Conservation (phyloP, 179 eudicot species). For the Corrigiola litoralis region DNA sequence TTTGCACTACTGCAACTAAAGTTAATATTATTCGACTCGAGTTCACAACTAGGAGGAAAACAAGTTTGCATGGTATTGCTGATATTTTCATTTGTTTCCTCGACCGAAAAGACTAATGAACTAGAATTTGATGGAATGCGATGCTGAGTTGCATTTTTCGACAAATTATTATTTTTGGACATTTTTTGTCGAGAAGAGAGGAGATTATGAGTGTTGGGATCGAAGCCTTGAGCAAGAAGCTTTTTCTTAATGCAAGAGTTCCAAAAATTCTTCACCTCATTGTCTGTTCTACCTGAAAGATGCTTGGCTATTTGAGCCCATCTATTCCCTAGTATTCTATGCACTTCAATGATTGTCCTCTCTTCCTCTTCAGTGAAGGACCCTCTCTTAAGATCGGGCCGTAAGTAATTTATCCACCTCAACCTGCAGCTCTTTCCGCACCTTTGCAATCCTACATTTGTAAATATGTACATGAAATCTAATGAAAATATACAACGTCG, state of each 20-base stretch:
- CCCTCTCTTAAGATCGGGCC: slow-evolving; percentile 77
- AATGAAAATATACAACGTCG: neutral
- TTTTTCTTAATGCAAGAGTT: slow-evolving; percentile 86
- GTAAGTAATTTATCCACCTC: slow-evolving; percentile 77
- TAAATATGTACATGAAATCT: neutral
- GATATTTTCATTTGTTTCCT: neutral
- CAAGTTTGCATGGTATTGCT: neutral
- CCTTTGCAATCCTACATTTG: slow-evolving; percentile 54
- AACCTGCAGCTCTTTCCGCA: slow-evolving; percentile 87
- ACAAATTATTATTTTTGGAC: slow-evolving; percentile 10
- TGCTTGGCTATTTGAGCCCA: slow-evolving; percentile 94
- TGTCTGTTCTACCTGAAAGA: slow-evolving; percentile 80
- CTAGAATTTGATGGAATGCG: slow-evolving; percentile 13
- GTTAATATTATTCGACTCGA: slow-evolving; percentile 5
- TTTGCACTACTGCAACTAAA: neutral
- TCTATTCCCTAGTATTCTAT: slow-evolving; percentile 72
- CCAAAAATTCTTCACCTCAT: slow-evolving; percentile 88
- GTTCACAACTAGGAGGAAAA: neutral
- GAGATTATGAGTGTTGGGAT: slow-evolving; percentile 79
- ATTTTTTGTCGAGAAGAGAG: slow-evolving; percentile 30
- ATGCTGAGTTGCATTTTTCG: slow-evolving; percentile 7
- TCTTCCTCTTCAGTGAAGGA: slow-evolving; percentile 75
- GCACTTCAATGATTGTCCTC: slow-evolving; percentile 65
- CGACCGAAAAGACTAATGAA: slow-evolving; percentile 34
- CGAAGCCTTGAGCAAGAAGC: slow-evolving; percentile 78